phyloP scores from a whole-genome alignment of 139 green algal genomes.

The Chlamydomonas sp. region DNA sequence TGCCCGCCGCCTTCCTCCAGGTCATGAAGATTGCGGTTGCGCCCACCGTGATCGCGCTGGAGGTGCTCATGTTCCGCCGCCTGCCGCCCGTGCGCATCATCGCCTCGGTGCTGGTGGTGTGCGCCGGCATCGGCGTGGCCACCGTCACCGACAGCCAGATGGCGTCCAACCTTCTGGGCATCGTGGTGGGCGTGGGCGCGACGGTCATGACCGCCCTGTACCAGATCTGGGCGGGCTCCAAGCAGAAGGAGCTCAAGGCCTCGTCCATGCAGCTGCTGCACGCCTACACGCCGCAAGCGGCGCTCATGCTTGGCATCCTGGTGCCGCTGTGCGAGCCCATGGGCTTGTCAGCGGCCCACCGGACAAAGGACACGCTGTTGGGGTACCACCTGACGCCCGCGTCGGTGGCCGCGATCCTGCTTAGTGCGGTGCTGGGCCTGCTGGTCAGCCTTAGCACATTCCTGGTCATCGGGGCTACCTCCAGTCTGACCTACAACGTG shows the following conservation, averaged over 20 bases:
- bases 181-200: slow-evolving; percentile 71
- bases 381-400: slow-evolving; percentile 61
- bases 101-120: slow-evolving; percentile 75
- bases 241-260: slow-evolving; percentile 86
- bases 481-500: slow-evolving; percentile 86
- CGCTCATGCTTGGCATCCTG: slow-evolving; percentile 69
- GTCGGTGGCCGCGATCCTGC: slow-evolving; percentile 71
- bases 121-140: slow-evolving; percentile 79
- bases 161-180: slow-evolving; percentile 61
- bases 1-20: slow-evolving; percentile 1
- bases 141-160: slow-evolving; percentile 78
- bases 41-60: slow-evolving; percentile 83
- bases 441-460: slow-evolving; percentile 89
- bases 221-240: slow-evolving; percentile 87
- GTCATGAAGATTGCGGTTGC: slow-evolving; percentile 92
- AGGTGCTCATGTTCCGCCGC: slow-evolving; percentile 72
- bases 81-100: slow-evolving; percentile 61
- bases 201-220: slow-evolving; percentile 86
- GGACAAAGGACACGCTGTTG: slow-evolving; percentile 62
- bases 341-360: slow-evolving; percentile 50
- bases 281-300: slow-evolving; percentile 75
- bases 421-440: slow-evolving; percentile 84
- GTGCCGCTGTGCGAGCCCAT: slow-evolving; percentile 82
- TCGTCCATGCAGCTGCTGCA: slow-evolving; percentile 86
- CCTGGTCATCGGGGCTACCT: slow-evolving; percentile 74